Evolutionary conservation across 1,284 basidiomycete species (phyloP), one percentile per base, ranked within the genome.

Genomic region (Rhodofomes roseus): DNA sequence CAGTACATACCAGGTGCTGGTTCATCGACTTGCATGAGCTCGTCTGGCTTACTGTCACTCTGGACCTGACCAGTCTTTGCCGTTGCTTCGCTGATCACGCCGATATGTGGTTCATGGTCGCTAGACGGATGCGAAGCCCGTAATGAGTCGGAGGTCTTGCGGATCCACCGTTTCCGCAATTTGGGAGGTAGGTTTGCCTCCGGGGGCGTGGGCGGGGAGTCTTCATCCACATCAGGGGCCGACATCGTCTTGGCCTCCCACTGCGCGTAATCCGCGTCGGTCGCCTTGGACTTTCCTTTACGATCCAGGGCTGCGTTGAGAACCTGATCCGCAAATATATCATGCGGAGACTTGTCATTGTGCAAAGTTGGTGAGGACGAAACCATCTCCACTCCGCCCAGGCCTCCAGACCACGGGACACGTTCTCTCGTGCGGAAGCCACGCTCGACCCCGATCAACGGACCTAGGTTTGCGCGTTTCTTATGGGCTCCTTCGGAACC

Each of bases 361-460:
- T 4, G 69, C 63, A 40, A 65, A 62, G n/a, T 57, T 46, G 40
- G 56, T 14, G 59, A 59, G 11, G 58, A 55, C n/a, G 63, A 50
- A 6, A 77, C 76, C 71, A 86, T 77, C 73, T 87, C 86, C 44
- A 88, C 81, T 6, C 87, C 86, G 8, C 80, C 78, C 73, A 88
- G 77, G 0, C 87, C 86, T 1, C 87, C 83, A 46, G 79, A 79
- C 55, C 74, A 76, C 4, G 79, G 79, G 1, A 79, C 74, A 62
- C 77, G 75, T 67, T 86, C 84, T 36, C 77, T 73, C 44, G 84
- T 86, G 68, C 78, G 74, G 64, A 93, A 91, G 0, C 90, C 90
- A 12, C 92, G 75, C 57, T 84, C 77, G 11, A 76, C 71, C 16
- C 90, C 91, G 1, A 93, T 75, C 27, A 93, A 72, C 2, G 87